These are phyloP conservation scores for Dendrostoma leiphaemia DNA, from an alignment of 2,329 filamentous ascomycete species.

Conservation along the genomic window DNA sequence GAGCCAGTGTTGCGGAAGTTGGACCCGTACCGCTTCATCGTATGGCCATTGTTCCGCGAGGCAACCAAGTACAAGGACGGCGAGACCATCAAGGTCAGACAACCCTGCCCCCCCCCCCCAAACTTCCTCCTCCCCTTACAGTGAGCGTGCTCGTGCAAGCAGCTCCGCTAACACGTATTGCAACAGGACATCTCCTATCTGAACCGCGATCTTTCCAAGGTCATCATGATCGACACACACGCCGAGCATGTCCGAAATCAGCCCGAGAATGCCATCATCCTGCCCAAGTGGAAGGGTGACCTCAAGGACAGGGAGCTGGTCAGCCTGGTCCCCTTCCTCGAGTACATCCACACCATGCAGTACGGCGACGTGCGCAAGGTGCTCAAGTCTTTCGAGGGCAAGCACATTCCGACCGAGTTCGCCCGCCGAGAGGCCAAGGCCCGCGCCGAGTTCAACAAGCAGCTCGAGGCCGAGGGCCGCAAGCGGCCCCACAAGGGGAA, in stretches of 20 bases:
- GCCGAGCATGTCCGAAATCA: conserved; percentile 79
- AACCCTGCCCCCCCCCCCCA: too few species aligned
- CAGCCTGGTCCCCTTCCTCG: conserved; percentile 89
- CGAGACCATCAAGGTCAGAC: conserved; percentile 84
- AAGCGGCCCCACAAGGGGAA: conserved; percentile 53
- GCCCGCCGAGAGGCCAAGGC: conserved; percentile 82
- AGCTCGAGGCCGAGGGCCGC: conserved; percentile 66
- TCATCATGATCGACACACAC: conserved; percentile 90
- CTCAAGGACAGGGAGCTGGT: conserved; percentile 83
- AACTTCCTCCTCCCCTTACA: background rate
- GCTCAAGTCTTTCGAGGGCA: conserved; percentile 84
- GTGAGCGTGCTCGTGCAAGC: too few species aligned
- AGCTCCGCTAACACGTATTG: conserved; percentile 19
- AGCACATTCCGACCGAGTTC: conserved; percentile 87
- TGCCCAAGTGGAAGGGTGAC: conserved; percentile 87
- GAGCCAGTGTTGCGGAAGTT: conserved; percentile 90
- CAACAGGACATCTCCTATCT: conserved; percentile 89
- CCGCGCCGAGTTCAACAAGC: conserved; percentile 79
- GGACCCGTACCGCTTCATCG: conserved; percentile 91
- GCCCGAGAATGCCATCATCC: conserved; percentile 92
- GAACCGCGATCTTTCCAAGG: conserved; percentile 92
- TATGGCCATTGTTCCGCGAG: conserved; percentile 92
- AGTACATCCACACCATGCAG: conserved; percentile 94
- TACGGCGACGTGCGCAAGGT: conserved; percentile 83
- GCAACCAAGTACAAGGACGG: conserved; percentile 97